Base-by-base conservation (phyloP, 1,284 basidiomycete genomes). In the Ustilago curta region DNA sequence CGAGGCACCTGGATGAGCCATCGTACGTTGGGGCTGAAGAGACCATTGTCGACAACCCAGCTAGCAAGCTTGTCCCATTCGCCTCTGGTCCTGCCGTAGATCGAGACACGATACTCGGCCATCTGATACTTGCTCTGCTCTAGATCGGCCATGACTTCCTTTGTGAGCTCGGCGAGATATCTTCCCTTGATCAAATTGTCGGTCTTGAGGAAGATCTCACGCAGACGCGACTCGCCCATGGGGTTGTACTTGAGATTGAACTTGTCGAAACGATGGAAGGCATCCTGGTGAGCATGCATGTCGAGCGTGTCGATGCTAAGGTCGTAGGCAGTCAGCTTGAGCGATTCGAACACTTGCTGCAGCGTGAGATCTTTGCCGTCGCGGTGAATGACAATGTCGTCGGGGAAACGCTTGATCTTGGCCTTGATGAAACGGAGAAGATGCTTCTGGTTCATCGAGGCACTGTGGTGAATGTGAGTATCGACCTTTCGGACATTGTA, bases 401-500 rank as follows among this genome's bases (percentile, higher is more conserved):
- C 82, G 2, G 93, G 90, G 79, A 88, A 90, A 27, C 90, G 90
- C 86, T 93, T 94, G 91, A 95, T 94, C 86, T 99, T 98, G 47
- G 91, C 91, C 86, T 99, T 99, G 88, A 99, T 99, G 87, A 99
- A 99, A 6, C 97, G 94, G 25, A 99, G 87, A n/a, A 99, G 87
- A 87, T 99, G 97, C 86, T 99, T 99, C 85, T 99, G 97, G 85
- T 99, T 99, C 96, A 99, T 98, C 85, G 93, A 92, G 59, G 95
- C 97, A 11, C 95, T 97, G 86, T 99, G 94, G 83, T 99, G 97
- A 21, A 99, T 93, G 86, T 99, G 96, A 9, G 97, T 99, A 85
- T 98, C 96, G 67, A 99, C 85, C 85, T 99, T 99, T 50, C 96
- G 91, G 43, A 95, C 89, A 83, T 99, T 99, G 87, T 99, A 99